Conservation (phyloP, 1,284 basidiomycete genomes). For the Ceratobasidium sp. region DNA sequence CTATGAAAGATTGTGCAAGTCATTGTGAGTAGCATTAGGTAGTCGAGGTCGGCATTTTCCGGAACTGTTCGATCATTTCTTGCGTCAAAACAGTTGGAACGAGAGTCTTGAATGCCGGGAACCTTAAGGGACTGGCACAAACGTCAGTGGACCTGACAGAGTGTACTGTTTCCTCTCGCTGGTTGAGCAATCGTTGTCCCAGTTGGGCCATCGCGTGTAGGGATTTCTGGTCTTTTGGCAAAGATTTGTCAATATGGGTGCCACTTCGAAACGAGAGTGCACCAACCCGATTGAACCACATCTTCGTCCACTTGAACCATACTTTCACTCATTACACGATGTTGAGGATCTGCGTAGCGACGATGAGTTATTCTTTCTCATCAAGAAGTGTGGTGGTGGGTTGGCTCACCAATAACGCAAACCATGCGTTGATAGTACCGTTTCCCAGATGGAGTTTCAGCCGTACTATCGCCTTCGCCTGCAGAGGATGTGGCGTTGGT, state of each 20-base stretch:
- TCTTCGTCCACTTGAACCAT: too few species aligned
- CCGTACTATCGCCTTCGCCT: neutral
- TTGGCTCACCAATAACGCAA: conserved; percentile 20
- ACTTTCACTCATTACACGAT: neutral
- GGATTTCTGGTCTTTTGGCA: neutral
- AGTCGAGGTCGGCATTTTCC: conserved; percentile 8
- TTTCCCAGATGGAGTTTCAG: neutral
- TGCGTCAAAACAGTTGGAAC: neutral
- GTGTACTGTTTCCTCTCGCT: neutral
- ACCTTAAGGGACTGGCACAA: neutral
- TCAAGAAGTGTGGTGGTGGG: neutral
- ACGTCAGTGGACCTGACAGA: neutral
- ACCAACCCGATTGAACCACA: conserved; percentile 1
- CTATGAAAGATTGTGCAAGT: too few species aligned
- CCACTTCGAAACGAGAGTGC: neutral
- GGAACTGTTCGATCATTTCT: neutral
- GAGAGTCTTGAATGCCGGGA: neutral
- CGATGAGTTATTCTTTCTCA: neutral
- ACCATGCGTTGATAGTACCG: conserved; percentile 20
- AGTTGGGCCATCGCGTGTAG: conserved; percentile 7
- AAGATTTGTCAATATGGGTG: neutral
- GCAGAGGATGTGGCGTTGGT: neutral
- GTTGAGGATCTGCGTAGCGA: neutral
- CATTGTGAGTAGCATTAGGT: neutral
- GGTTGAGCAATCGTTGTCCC: conserved; percentile 3